Percentiles rank a stretch among this genome's conserved stretches.
Evolutionary conservation across 164 flowering plant species (phyloP).

Genomic region (Umbilicus rupestris): DNA sequence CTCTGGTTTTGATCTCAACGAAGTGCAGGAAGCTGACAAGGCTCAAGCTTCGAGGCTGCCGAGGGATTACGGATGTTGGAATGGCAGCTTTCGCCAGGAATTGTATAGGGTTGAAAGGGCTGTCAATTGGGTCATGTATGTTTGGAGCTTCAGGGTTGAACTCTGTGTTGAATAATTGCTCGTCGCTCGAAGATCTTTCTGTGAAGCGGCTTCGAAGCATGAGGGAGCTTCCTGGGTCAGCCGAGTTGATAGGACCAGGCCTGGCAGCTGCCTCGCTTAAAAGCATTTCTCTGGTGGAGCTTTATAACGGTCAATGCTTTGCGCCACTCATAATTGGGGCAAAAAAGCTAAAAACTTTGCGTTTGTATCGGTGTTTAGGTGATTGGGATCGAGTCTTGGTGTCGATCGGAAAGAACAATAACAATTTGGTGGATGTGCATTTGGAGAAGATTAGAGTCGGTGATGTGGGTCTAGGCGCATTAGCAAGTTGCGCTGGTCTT

Average conservation of each 20-base stretch:
- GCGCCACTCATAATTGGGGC: slow-evolving; percentile 64
- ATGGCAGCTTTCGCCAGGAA: slow-evolving; percentile 33
- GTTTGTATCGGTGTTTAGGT: slow-evolving; percentile 65
- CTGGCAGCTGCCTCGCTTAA: slow-evolving; percentile 46
- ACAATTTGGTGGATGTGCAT: slow-evolving; percentile 57
- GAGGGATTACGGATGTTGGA: slow-evolving; percentile 40
- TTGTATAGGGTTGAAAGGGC: slow-evolving; percentile 38
- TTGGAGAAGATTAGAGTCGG: slow-evolving; percentile 79
- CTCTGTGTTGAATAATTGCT: slow-evolving; percentile 56
- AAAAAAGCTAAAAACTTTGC: slow-evolving; percentile 52
- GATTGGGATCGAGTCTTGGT: slow-evolving; percentile 79
- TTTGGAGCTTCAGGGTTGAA: slow-evolving; percentile 67
- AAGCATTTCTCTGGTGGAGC: slow-evolving; percentile 66
- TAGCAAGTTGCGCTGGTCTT: slow-evolving; percentile 47
- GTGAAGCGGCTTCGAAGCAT: slow-evolving; percentile 78
- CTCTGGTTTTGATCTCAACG: slow-evolving; percentile 26
- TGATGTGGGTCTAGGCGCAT: slow-evolving; percentile 59
- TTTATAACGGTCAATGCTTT: slow-evolving; percentile 80
- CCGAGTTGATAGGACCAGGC: slow-evolving; percentile 66
- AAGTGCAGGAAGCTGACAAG: slow-evolving; percentile 42
- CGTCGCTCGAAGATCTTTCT: slow-evolving; percentile 70
- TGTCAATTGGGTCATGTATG: slow-evolving; percentile 41
- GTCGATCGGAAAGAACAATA: slow-evolving; percentile 24
- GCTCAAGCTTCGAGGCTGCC: slow-evolving; percentile 44
- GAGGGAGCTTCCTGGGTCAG: slow-evolving; percentile 32